Percentiles rank a stretch among this genome's conserved stretches.
These are phyloP conservation scores for Ophiognomonia clavigignenti-juglandacearum DNA, from an alignment of 2,329 filamentous ascomycete species.

Conservation along the genomic window DNA sequence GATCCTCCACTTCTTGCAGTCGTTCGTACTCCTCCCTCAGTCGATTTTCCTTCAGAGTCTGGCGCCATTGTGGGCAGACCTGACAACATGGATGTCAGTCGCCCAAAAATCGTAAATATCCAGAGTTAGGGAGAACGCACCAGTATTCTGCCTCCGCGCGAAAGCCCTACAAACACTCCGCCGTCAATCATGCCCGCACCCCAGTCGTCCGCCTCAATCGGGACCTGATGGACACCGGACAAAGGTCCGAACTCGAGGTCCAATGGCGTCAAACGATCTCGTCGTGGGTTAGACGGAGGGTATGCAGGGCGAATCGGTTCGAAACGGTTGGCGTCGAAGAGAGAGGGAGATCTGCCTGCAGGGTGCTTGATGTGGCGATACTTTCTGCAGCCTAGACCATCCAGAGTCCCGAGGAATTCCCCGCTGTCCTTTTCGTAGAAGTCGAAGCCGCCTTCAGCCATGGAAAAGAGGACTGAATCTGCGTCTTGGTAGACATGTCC, in stretches of 20 bases:
- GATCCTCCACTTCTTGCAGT: no score
- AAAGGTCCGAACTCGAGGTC: not conserved
- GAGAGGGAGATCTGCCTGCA: not conserved
- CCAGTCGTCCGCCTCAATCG: constrained; percentile 38
- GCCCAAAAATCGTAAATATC: no score
- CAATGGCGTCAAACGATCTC: constrained; percentile 22
- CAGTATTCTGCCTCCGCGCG: constrained; percentile 35
- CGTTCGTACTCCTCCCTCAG: no score
- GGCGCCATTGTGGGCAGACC: constrained; percentile 39
- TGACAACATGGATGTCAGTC: no score
- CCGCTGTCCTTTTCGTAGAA: constrained; percentile 35
- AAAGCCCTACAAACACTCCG: constrained; percentile 37
- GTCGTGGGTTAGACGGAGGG: constrained; percentile 16
- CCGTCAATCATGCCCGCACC: constrained; percentile 39
- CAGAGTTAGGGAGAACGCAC: no score
- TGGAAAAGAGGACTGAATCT: constrained; percentile 37
- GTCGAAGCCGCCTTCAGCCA: constrained; percentile 36
- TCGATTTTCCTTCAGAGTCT: constrained; percentile 28
- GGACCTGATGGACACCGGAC: constrained; percentile 18
- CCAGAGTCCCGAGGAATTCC: constrained; percentile 26
- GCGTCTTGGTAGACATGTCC: constrained; percentile 39
- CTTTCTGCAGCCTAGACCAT: constrained; percentile 24
- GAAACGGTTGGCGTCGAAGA: not conserved
- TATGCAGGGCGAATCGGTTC: not conserved
- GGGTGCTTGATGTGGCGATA: constrained; percentile 20